Base-by-base conservation (phyloP, 106 monocot species). In the Narthecium ossifragum region DNA sequence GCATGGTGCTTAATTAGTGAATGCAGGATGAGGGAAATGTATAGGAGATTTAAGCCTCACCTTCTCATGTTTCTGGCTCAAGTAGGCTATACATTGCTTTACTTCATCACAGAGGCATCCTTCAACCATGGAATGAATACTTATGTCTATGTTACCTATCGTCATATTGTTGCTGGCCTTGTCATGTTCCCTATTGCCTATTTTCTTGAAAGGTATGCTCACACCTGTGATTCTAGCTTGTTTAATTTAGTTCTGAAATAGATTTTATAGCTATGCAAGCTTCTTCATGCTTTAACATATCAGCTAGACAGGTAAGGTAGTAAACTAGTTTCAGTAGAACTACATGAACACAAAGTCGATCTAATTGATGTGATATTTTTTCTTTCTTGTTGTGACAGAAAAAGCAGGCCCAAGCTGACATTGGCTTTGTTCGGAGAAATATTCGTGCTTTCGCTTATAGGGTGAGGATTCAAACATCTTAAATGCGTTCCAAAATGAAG, bases 41-140 rank as follows among this genome's bases (percentile, higher is more conserved):
- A 32, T 62, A 73, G 23, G 62, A 81, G 67, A 60, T 85, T 78
- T 65, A 85, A 79, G 66, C 73, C 92, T 14, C 88, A 93, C 36
- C 4, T 81, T n/a, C 84, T 93, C 48, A 93, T 93, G 92, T 38
- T 61, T 39, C 61, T 85, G 21, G 51, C 59, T 39, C 92, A 93
- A 59, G 18, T 85, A 9, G 81, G 88, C 12, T 93, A 88, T 46
- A 88, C 92, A 40, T 52, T 85, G 31, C 68, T 88, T n/a, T 93
- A 93, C 71, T 88, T 93, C 85, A 66, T 93, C 53, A 82, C 85
- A 1, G 88, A 93, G 71, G 88, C 93, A 23, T 77, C 88, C 21
- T 93, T 93, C 67, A 80, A 85, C 59, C 45, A 59, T 18, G 93
- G 93, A 13, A 51, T 93, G 70, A 93, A 82, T 48, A 75, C 84